phyloP scores from a whole-genome alignment of 1,284 basidiomycete species.

The Boletus semigastroideus region DNA sequence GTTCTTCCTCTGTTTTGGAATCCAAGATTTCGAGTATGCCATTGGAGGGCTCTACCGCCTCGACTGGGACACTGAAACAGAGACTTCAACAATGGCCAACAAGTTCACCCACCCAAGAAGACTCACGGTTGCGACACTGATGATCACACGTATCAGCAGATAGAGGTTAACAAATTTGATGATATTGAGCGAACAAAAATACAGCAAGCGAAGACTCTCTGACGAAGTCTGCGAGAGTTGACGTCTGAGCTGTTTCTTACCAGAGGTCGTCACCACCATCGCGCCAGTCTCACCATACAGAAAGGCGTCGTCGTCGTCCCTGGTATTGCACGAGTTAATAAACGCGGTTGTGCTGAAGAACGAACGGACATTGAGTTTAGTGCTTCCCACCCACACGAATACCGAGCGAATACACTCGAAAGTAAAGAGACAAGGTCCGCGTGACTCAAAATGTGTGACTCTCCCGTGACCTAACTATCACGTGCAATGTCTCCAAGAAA shows the following conservation, averaged over 20 bases:
- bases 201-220: constrained; percentile 27
- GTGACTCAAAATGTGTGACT: constrained; percentile 27
- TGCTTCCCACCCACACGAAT: constrained; percentile 19
- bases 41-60: constrained; percentile 43
- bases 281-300: constrained; percentile 61
- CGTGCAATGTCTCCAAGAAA: too few relatives aligned
- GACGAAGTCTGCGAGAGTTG: constrained; percentile 22
- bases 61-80: constrained; percentile 45
- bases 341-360: constrained; percentile 20
- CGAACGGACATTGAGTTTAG: constrained; percentile 31
- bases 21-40: constrained; percentile 49
- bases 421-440: constrained; percentile 29
- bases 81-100: constrained; percentile 19
- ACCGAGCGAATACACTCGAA: constrained; percentile 19
- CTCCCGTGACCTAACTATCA: background rate
- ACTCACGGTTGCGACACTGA: constrained; percentile 61
- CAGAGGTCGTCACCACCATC: constrained; percentile 39
- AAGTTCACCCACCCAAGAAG: constrained; percentile 16
- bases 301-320: constrained; percentile 75
- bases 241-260: constrained; percentile 40
- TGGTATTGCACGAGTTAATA: constrained; percentile 30
- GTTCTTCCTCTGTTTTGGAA: constrained; percentile 40
- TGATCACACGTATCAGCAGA: constrained; percentile 36
- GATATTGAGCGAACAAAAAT: constrained; percentile 40
- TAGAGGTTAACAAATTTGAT: constrained; percentile 37